Evolutionary conservation across 257 asterid genomes (phyloP).

Genomic region (Craterostigma plantagineum): DNA sequence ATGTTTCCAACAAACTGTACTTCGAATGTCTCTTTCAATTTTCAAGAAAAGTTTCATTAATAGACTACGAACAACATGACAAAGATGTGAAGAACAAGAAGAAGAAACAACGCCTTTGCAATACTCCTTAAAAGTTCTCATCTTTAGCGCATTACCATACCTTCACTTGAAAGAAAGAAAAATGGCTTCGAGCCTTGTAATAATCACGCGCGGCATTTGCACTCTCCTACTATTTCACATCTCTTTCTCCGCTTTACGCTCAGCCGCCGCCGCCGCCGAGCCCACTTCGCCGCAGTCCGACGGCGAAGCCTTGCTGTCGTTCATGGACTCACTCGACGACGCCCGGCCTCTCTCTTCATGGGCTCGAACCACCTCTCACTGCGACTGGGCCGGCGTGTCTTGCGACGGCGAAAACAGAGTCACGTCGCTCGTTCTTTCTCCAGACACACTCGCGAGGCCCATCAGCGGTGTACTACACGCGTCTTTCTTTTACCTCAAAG

Average conservation of each 20-base stretch:
- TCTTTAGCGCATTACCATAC: too few relatives aligned
- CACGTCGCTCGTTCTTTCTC: conserved; percentile 37
- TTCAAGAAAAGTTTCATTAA: not conserved
- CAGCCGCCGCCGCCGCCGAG: conserved; percentile 8
- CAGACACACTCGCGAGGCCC: conserved; percentile 18
- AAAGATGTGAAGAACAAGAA: not conserved
- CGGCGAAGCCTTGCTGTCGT: conserved; percentile 26
- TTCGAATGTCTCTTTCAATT: not conserved
- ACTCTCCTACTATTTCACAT: not conserved
- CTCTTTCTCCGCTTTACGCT: not conserved
- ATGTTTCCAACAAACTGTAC: conserved; percentile 5
- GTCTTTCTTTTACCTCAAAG: conserved; percentile 28
- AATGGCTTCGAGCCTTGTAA: too few relatives aligned
- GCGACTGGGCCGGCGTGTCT: conserved; percentile 58
- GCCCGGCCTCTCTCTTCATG: conserved; percentile 36
- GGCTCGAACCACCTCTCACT: conserved; percentile 30
- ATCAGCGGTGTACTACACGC: conserved; percentile 30
- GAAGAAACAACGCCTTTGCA: not conserved
- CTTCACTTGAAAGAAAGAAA: too few relatives aligned
- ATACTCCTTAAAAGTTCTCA: too few relatives aligned
- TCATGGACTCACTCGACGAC: conserved; percentile 36
- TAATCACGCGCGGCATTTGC: not conserved
- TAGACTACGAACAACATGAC: not conserved
- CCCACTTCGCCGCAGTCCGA: conserved; percentile 16
- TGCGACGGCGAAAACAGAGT: conserved; percentile 32